Conservation (phyloP, 805 yeast genomes). For the Myxozyma kluyveri region DNA sequence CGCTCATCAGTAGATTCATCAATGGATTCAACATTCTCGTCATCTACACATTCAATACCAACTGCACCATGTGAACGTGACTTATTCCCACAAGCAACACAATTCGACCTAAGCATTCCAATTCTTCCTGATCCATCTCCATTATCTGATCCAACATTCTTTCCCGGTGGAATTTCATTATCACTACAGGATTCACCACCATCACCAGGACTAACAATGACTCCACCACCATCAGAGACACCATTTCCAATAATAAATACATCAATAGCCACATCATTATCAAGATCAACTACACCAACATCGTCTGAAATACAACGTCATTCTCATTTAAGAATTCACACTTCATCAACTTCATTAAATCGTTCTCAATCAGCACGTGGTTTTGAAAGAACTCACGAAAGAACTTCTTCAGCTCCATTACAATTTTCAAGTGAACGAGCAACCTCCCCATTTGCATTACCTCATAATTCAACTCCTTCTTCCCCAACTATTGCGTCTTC, state of each 20-base stretch:
- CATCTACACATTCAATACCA: neutral
- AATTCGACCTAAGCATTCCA: conserved; percentile 22
- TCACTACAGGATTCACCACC: neutral
- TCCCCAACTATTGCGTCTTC: neutral
- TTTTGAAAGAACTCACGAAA: too few relatives aligned
- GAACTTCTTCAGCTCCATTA: neutral
- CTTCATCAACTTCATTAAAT: neutral
- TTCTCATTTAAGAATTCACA: neutral
- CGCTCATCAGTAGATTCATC: neutral
- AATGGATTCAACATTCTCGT: neutral
- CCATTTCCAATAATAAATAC: neutral
- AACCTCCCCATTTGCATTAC: too few relatives aligned
- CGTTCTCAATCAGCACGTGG: too few relatives aligned
- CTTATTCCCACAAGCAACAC: conserved; percentile 17
- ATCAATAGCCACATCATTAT: neutral
- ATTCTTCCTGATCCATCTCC: conserved; percentile 28
- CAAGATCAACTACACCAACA: neutral
- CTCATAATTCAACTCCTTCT: neutral
- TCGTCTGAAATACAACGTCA: neutral
- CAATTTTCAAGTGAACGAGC: too few relatives aligned
- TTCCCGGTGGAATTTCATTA: neutral
- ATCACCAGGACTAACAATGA: neutral
- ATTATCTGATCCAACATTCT: conserved; percentile 16
- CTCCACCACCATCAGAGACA: neutral
- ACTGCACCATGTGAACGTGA: conserved; percentile 8